phyloP scores from a whole-genome alignment of 2,329 filamentous ascomycete species.

The Aspergillus ochraceoroseus region DNA sequence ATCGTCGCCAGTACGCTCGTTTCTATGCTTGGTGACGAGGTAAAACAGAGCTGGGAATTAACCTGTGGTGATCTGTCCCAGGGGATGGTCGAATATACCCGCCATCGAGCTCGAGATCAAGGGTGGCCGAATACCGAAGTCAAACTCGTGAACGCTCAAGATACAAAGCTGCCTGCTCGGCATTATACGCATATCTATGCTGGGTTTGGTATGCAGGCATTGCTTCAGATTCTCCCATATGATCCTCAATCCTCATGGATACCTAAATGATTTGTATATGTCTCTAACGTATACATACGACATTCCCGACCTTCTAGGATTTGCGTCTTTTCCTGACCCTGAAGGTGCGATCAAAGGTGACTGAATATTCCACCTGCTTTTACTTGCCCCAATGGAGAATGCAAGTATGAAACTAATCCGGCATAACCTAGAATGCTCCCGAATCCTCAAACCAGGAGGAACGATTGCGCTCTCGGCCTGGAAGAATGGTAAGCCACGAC shows the following conservation, averaged over 20 bases:
- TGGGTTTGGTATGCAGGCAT: constrained; percentile 41
- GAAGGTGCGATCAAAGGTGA: constrained; percentile 37
- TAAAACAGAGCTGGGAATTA: constrained; percentile 45
- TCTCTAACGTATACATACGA: too few relatives aligned
- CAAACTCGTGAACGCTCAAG: constrained; percentile 47
- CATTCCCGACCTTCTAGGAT: constrained; percentile 17
- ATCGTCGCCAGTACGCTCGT: constrained; percentile 48
- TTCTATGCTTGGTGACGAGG: constrained; percentile 34
- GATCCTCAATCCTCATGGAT: too few relatives aligned
- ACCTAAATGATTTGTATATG: too few relatives aligned
- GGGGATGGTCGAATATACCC: constrained; percentile 42
- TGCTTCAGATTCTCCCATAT: too few relatives aligned
- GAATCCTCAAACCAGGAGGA: constrained; percentile 36
- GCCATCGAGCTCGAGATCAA: constrained; percentile 38
- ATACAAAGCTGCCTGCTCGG: constrained; percentile 17
- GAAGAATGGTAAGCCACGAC: constrained; percentile 29
- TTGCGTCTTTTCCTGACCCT: constrained; percentile 47
- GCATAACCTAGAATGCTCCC: constrained; percentile 26
- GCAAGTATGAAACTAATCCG: neutral
- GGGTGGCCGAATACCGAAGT: constrained; percentile 48
- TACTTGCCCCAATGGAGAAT: too few relatives aligned
- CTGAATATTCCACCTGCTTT: neutral
- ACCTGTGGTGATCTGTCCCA: constrained; percentile 49
- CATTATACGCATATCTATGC: constrained; percentile 32
- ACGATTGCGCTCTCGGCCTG: constrained; percentile 35